Base-by-base conservation (phyloP, 2,329 filamentous ascomycete genomes). In the Alternaria ventricosa region DNA sequence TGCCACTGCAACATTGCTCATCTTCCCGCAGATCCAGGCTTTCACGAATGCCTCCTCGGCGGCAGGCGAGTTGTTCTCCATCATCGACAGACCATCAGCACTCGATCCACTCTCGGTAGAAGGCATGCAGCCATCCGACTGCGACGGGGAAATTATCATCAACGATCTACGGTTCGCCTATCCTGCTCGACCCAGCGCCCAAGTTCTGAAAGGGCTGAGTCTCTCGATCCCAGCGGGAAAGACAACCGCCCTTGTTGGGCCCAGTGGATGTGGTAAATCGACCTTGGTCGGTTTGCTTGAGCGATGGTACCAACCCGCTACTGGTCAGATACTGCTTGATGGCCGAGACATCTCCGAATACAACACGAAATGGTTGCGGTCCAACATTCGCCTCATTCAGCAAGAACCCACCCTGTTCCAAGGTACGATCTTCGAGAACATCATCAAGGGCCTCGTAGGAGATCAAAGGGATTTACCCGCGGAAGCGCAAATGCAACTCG, bases 281-380 rank as follows among this genome's bases (percentile, higher is more conserved):
- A 97, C 95, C 0, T 93, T 97, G 66, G 90, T 98, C 23, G 94
- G 93, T 11, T 84, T 98, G 27, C 90, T 97, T 1, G 94, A 97
- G 80, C 88, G 95, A 22, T 97, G 97, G 78, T 98, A 98, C 78
- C 89, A 93, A 64, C 94, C 94, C 1, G 90, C 96, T 10, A 81
- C 84, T 10, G 92, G 92, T 4, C 80, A 82, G 6, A 89, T 95
- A 61, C 81, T 88, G 1, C 86, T 89, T 71, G 87, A 87, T 27
- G 95, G 94, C 33, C 81, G 86, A 18, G 88, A 97, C 86, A 90
- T 73, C 7, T 20, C 64, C 53, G 71, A 4, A 47, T 82, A 43
- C 76, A 81, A 4, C 67, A 81, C 20, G 76, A 82, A 13, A 67
- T 78, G 82, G 13, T 86, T 94, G 53, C 87, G 72, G 3, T 67